Conservation (phyloP, 1,284 basidiomycete species). For the Cryptococcus deneoformans region DNA sequence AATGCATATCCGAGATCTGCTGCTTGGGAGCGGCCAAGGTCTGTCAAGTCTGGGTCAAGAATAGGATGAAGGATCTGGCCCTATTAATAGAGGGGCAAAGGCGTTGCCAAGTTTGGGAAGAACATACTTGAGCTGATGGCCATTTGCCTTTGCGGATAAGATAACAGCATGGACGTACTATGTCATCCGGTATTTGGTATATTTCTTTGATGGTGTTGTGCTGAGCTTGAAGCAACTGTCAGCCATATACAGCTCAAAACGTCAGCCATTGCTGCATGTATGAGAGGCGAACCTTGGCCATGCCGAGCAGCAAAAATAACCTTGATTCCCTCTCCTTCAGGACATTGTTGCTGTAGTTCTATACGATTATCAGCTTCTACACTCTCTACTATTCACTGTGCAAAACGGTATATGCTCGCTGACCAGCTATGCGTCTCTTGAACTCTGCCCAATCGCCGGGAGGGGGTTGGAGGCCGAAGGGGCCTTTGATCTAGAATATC, state of each 20-base stretch:
- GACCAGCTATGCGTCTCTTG: conserved; percentile 18
- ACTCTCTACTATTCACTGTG: background rate
- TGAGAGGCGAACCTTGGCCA: conserved; percentile 26
- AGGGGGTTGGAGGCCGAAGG: conserved; percentile 23
- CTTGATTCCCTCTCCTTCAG: conserved; percentile 23
- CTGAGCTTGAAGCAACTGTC: conserved; percentile 16
- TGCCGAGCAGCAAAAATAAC: conserved; percentile 36
- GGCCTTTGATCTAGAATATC: conserved; percentile 18
- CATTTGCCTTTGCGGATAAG: background rate
- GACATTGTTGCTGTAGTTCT: conserved; percentile 19
- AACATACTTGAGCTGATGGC: background rate
- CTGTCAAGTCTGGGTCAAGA: conserved; percentile 27
- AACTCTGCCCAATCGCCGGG: conserved; percentile 24
- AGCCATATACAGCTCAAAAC: background rate
- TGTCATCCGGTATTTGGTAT: conserved; percentile 16
- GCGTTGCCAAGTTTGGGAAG: background rate
- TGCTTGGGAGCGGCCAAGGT: conserved; percentile 25
- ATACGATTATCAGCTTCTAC: background rate
- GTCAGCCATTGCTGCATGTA: background rate
- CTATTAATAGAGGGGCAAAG: conserved; percentile 1
- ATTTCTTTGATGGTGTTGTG: conserved; percentile 28
- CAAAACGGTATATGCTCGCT: background rate
- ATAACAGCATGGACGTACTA: conserved; percentile 1
- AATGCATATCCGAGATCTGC: conserved; percentile 16
- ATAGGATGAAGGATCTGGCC: conserved; percentile 21